These are phyloP conservation scores for Daldinia sp. DNA, from an alignment of 2,329 filamentous ascomycete genomes.

Conservation along the genomic window DNA sequence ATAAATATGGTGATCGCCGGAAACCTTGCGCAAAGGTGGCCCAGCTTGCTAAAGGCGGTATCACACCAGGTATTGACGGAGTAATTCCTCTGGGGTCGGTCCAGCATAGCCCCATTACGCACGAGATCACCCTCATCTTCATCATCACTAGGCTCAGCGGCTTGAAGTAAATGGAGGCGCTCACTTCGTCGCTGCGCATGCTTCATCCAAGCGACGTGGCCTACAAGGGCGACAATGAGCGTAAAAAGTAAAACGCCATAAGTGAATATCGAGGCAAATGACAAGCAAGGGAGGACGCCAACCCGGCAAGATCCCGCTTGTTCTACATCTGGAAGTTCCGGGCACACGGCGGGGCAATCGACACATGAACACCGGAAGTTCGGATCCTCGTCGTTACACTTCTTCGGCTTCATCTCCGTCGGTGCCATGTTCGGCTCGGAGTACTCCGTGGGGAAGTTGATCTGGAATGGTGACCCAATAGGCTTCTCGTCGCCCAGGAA, in stretches of 20 bases:
- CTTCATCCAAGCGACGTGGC: constrained; percentile 78
- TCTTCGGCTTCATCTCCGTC: constrained; percentile 76
- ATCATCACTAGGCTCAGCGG: constrained; percentile 84
- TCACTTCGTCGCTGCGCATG: constrained; percentile 80
- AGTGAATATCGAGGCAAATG: constrained; percentile 87
- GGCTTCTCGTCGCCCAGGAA: constrained; percentile 93
- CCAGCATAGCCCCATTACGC: constrained; percentile 77
- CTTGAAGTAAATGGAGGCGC: constrained; percentile 85
- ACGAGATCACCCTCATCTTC: constrained; percentile 92
- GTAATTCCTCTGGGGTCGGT: constrained; percentile 82
- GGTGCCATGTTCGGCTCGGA: constrained; percentile 75
- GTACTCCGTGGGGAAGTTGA: constrained; percentile 81
- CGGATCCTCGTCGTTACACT: constrained; percentile 89
- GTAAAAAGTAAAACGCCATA: constrained; percentile 80
- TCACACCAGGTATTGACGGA: constrained; percentile 85
- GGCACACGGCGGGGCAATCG: constrained; percentile 88
- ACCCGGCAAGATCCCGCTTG: constrained; percentile 78
- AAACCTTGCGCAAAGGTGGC: constrained; percentile 81
- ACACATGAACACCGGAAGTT: constrained; percentile 91
- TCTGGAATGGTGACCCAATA: constrained; percentile 95
- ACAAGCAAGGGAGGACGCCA: constrained; percentile 88
- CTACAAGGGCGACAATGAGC: constrained; percentile 71
- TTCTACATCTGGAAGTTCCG: constrained; percentile 79
- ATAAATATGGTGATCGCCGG: constrained; percentile 82
- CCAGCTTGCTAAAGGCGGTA: constrained; percentile 79